These are phyloP conservation scores for Cyberlindnera lachancei DNA, from an alignment of 805 yeast genomes.

Conservation along the genomic window DNA sequence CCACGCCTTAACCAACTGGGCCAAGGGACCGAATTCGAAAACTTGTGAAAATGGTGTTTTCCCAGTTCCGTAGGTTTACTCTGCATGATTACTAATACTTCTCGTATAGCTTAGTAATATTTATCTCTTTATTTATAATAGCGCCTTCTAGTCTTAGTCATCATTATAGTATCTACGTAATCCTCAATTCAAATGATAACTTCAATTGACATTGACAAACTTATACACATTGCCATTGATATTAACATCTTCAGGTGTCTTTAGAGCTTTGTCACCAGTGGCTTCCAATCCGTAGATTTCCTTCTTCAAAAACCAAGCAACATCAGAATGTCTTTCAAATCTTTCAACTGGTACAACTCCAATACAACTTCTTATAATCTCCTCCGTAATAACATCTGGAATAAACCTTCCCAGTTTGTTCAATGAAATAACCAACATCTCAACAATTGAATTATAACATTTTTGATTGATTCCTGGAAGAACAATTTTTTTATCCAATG, in stretches of 20 bases:
- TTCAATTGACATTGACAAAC: no score
- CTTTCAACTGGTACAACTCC: constrained; percentile 11
- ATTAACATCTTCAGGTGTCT: constrained; percentile 1
- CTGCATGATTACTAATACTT: no score
- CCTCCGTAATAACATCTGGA: constrained; percentile 17
- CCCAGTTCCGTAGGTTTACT: no score
- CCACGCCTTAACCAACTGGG: constrained; percentile 57
- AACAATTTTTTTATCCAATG: constrained; percentile 11
- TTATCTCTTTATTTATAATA: no score
- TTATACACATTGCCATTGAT: constrained; percentile 6
- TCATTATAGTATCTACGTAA: no score
- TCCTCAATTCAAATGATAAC: no score
- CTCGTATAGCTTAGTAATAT: no score
- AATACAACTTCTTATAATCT: constrained; percentile 16
- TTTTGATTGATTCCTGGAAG: constrained; percentile 19
- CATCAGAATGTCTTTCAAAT: constrained; percentile 17
- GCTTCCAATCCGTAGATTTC: constrained; percentile 11
- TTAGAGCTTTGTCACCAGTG: no score
- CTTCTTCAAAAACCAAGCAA: constrained; percentile 20
- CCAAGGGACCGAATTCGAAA: constrained; percentile 53
- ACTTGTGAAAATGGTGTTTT: no score
- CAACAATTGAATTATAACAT: constrained; percentile 14
- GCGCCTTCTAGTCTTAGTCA: no score
- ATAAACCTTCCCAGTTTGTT: constrained; percentile 16
- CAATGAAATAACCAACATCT: constrained; percentile 16